Base-by-base conservation (phyloP, 345 rosid species). In the Passiflora organensis region DNA sequence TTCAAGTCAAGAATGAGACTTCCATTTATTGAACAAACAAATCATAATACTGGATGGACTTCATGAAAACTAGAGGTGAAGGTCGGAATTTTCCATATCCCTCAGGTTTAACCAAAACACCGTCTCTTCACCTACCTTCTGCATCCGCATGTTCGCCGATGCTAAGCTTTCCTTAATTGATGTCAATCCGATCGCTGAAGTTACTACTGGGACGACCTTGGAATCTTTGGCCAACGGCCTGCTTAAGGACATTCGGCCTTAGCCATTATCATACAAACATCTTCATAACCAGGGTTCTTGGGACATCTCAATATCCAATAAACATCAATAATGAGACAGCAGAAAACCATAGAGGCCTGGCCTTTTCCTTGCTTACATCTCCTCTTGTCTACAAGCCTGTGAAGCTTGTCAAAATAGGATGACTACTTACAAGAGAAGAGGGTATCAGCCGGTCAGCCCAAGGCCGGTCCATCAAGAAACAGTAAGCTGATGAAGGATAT, bases 401-500 rank as follows among this genome's bases (percentile, higher is more conserved):
- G 43, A 23, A 18, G 10, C 24, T 60, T 52, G 52, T 41, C 14
- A 41, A 12, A 44, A 37, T 22, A 63, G 22, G 21, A n/a, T 36
- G 22, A 63, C 5, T 3, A 28, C 56, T 19, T 58, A 55, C 53
- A 43, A 13, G 4, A 68, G n/a, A 64, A 48, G 50, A 49, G 51
- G 23, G 53, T 0, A 32, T 56, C 45, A 39, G 2, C 34, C 36
- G 50, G n/a, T n/a, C n/a, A n/a, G n/a, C n/a, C 53, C 72, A 45
- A 8, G 38, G 42, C 34, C 57, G 10, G 57, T 58, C 61, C 66
- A 54, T 55, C 32, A 38, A 55, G 38, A 24, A 49, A 37, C 38
- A 41, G 56, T 53, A 60, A 20, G 55, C 20, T 4, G 58, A 68
- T 34, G 36, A 48, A 72, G 24, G 54, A 51, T 43, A 57, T 21